Base-by-base conservation (phyloP, 2,329 filamentous ascomycete species). In the Blastomyces percursus region DNA sequence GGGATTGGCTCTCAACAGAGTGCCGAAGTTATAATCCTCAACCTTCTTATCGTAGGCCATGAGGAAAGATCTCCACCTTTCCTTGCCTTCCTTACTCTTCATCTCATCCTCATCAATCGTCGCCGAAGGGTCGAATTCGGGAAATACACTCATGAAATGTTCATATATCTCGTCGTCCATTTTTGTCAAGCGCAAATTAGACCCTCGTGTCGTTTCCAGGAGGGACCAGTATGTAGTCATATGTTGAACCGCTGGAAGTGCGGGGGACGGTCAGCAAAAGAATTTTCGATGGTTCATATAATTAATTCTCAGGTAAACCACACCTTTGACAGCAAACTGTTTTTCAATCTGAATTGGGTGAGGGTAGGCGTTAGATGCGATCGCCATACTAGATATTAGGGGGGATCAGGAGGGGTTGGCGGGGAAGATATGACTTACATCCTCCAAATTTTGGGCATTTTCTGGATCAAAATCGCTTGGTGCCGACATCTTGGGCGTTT, bases 11-110 rank as follows among this genome's bases (percentile, higher is more conserved):
- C 94, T 86, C 70, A 99, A 75, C 83, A 99, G 92, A 42, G 94
- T 96, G 62, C 94, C 94, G 76, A 96, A 99, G 81, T 96, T 99
- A 82, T 87, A 99, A 77, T 99, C 95, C 66, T 94, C 88, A n/a
- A 99, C 81, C 77, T 84, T 93, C 77, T 96, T 92, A 79, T 97
- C 91, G 75, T 96, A 99, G 66, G 82, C 80, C 82, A 89, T 92
- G 84, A 96, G 89, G 79, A 96, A 99, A 67, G 88, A 89, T 71
- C 94, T 86, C 94, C 94, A 99, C 74, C 84, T 84, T 78, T 95
- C 91, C 81, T 99, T 99, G 74, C 93, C 93, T 16, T 80, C 78
- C 80, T 96, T 95, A 83, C 90, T 96, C 86, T 99, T 99, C 93
- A 99, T 96, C 70, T 89, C 82, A 69, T 96, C 88, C 79, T 99